Base-by-base conservation (phyloP, 179 eudicot genomes). In the Carnegiea gigantea region DNA sequence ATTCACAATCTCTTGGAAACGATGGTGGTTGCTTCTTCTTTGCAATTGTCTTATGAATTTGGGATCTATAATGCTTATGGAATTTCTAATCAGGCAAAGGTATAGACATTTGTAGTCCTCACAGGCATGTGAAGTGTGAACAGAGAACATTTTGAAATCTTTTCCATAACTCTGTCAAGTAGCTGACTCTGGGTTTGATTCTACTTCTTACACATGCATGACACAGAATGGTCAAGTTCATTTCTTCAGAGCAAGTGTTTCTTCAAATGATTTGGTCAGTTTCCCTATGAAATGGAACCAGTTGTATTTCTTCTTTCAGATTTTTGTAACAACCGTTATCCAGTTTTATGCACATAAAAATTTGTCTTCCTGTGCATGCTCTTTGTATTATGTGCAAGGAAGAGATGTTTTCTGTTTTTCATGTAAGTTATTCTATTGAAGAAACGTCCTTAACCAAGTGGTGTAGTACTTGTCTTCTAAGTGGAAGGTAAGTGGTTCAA, bases 21-120 rank as follows among this genome's bases (percentile, higher is more conserved):
- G 80, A 93, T 93, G 98, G 92, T 88, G 60, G 90, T 84, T 79
- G 84, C 92, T 77, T 87, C 91, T 80, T 92, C 93, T 54, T 80
- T 93, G 86, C 90, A 87, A 46, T 70, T 92, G 54, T 85, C 89
- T 10, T 87, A 77, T 82, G 91, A 91, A 73, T 80, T 86, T 33
- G 83, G 84, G 78, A 77, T 82, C n/a, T 82, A 75, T 76, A 82
- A 85, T 73, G 71, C 80, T 71, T 82, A 76, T 88, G 89, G 89
- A 82, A 46, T 80, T 83, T 82, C 76, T 46, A 85, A 70, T 80
- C 88, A 60, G 70, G 62, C 80, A 62, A 90, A 88, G 94, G 98
- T 93, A 73, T 15, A 71, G 49, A 70, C 21, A 24, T 38, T 40
- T 36, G 57, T 85, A 79, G 48, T 77, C 30, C 79, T 84, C 33